phyloP scores from a whole-genome alignment of 805 yeast species.

The Lipomyces anomalus region DNA sequence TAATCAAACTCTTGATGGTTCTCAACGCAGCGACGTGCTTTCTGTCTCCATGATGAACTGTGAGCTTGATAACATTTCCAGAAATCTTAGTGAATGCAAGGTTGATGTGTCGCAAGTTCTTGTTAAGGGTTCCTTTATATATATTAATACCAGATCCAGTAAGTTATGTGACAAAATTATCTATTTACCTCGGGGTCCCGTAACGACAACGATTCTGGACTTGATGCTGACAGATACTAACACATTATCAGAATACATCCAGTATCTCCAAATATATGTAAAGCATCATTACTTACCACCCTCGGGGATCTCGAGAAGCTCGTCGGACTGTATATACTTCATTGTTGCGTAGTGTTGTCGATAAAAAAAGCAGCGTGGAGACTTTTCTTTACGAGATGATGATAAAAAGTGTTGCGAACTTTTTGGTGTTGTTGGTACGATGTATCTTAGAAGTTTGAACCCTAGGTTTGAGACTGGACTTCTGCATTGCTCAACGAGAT shows the following conservation, averaged over 20 bases:
- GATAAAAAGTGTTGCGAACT: too few species aligned
- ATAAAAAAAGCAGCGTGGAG: too few species aligned
- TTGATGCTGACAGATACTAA: conserved; percentile 78
- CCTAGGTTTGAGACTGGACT: too few species aligned
- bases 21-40: conserved; percentile 99
- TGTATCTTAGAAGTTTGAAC: too few species aligned
- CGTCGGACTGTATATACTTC: conserved; percentile 88
- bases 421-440: too few species aligned
- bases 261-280: too few species aligned
- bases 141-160: too few species aligned
- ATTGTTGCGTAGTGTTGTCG: too few species aligned
- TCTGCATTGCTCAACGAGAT: conserved; percentile 44
- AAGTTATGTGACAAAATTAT: too few species aligned
- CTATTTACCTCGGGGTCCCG: conserved; percentile 99
- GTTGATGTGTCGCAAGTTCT: conserved; percentile 90
- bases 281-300: conserved; percentile 36
- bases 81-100: conserved; percentile 79
- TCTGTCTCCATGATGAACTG: conserved; percentile 98
- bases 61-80: conserved; percentile 70
- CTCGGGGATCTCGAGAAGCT: conserved; percentile 79
- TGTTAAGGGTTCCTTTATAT: conserved; percentile 70
- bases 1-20: conserved; percentile 92
- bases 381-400: too few species aligned
- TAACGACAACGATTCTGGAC: conserved; percentile 82
- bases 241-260: background rate